Conservation (phyloP, 176 grass and related monocot genomes). For the Coix lacrymajobi region DNA sequence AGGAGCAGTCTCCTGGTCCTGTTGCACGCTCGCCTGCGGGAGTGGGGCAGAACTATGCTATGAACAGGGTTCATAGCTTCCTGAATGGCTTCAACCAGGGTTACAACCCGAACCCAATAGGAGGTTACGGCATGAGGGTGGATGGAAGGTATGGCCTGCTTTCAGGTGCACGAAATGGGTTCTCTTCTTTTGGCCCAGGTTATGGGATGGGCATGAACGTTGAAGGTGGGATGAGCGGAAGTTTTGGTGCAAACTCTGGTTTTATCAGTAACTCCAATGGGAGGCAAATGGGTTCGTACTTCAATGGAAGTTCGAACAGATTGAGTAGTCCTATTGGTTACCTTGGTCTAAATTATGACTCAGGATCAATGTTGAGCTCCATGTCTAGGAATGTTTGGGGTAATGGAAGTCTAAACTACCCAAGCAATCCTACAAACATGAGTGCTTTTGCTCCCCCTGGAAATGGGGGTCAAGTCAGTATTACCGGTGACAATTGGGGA, state of each 20-base stretch:
- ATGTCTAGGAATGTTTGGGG: conserved; percentile 71
- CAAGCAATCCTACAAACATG: conserved; percentile 43
- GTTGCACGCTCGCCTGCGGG: conserved; percentile 49
- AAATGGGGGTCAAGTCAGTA: conserved; percentile 34
- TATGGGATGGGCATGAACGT: conserved; percentile 68
- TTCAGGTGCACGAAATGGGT: conserved; percentile 49
- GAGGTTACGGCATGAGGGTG: conserved; percentile 76
- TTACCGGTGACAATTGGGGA: conserved; percentile 42
- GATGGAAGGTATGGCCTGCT: conserved; percentile 72
- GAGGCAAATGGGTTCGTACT: conserved; percentile 51
- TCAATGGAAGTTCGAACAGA: conserved; percentile 63
- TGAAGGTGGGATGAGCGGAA: conserved; percentile 41
- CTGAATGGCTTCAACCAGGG: conserved; percentile 69
- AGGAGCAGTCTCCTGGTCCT: conserved; percentile 81
- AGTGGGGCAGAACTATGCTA: conserved; percentile 44
- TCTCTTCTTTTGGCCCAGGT: conserved; percentile 61
- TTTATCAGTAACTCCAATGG: conserved; percentile 60
- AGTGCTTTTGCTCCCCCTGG: conserved; percentile 56
- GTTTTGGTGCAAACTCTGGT: conserved; percentile 47
- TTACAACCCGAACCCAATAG: conserved; percentile 49
- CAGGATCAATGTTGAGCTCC: conserved; percentile 60
- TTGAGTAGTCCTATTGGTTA: conserved; percentile 47
- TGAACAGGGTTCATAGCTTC: conserved; percentile 64
- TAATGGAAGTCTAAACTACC: conserved; percentile 47
- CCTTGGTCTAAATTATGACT: conserved; percentile 51